Evolutionary conservation across 352 stramenopile species (phyloP), one percentile per base, ranked within the genome.

Genomic region (Phytophthora pinifolia): DNA sequence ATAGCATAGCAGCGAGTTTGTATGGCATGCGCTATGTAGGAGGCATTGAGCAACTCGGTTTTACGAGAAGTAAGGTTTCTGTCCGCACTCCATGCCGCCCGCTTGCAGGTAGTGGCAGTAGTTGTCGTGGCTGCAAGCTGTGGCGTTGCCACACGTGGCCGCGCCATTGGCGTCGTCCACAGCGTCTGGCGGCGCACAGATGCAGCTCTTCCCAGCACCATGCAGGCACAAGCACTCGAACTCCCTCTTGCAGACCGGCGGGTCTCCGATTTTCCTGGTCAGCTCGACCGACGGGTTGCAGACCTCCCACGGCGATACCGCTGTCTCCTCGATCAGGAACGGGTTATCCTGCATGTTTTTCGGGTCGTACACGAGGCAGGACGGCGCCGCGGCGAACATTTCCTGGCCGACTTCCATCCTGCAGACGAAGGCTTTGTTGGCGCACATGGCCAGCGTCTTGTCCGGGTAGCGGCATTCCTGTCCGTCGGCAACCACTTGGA

Each of bases 61-160:
- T 66, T 14, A 76, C 36, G 44, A 52, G 46, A 49, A 74, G 37
- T 76, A 79, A n/a, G 72, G 70, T 61, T 76, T 83, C 39, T 60
- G 53, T 17, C 70, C 62, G 31, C 73, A 83, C 17, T 68, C 38
- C 17, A 64, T 52, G 14, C 60, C 64, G 34, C 64, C 70, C 9
- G 39, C 32, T 44, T 60, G 38, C n/a, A 69, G 46, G 56, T 59
- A 78, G 58, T 72, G 67, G 64, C 73, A 83, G 53, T 83, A 83
- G 47, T 74, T 59, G 53, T 55, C 53, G 9, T 58, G 37, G 2
- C 30, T 33, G 25, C 72, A 83, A n/a, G 45, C 20, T 2, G 37
- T 66, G 14, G 8, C 46, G n/a, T 54, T 58, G 0, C 52, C 59
- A 36, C 69, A 76, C 34, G 49, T 64, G 4, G 55, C 27, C 33